These are phyloP conservation scores for Leccinum broughii DNA, from an alignment of 768 basidiomycete species.

Conservation along the genomic window DNA sequence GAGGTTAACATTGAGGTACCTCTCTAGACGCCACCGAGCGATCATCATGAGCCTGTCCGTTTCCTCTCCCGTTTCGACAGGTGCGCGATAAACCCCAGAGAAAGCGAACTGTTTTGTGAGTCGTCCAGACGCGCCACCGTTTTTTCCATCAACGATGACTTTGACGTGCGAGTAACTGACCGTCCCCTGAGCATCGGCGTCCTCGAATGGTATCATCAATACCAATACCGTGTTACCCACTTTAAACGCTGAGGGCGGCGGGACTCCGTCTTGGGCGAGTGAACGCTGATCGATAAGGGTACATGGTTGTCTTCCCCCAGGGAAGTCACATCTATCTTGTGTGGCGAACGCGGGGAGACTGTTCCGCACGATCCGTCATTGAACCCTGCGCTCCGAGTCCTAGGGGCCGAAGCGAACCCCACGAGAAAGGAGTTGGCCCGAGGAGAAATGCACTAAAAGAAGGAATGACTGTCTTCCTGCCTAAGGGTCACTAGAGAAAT, in stretches of 20 bases:
- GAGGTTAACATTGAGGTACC: neutral
- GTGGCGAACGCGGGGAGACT: slow-evolving; percentile 42
- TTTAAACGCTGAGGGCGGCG: slow-evolving; percentile 49
- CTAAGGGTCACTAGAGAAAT: too few species aligned
- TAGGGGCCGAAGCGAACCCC: slow-evolving; percentile 31
- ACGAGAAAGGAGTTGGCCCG: too few species aligned
- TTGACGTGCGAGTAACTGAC: neutral
- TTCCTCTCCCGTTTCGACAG: slow-evolving; percentile 60
- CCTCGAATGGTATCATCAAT: slow-evolving; percentile 64
- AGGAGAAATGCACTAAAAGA: too few species aligned
- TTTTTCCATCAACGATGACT: neutral
- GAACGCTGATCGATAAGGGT: slow-evolving; percentile 54
- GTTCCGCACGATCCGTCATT: slow-evolving; percentile 41
- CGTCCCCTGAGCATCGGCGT: slow-evolving; percentile 51
- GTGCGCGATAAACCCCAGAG: slow-evolving; percentile 60
- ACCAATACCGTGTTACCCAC: slow-evolving; percentile 55
- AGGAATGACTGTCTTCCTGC: too few species aligned
- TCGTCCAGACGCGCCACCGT: slow-evolving; percentile 43
- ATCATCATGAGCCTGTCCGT: slow-evolving; percentile 38
- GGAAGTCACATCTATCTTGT: slow-evolving; percentile 37
- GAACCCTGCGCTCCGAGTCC: slow-evolving; percentile 47
- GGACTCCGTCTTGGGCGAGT: slow-evolving; percentile 44
- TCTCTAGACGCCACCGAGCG: slow-evolving; percentile 29
- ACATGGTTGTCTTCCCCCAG: slow-evolving; percentile 46
- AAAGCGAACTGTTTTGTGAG: slow-evolving; percentile 48